phyloP scores from a whole-genome alignment of 192 early-diverging fungal species.

The Backusella tarrabulga region DNA sequence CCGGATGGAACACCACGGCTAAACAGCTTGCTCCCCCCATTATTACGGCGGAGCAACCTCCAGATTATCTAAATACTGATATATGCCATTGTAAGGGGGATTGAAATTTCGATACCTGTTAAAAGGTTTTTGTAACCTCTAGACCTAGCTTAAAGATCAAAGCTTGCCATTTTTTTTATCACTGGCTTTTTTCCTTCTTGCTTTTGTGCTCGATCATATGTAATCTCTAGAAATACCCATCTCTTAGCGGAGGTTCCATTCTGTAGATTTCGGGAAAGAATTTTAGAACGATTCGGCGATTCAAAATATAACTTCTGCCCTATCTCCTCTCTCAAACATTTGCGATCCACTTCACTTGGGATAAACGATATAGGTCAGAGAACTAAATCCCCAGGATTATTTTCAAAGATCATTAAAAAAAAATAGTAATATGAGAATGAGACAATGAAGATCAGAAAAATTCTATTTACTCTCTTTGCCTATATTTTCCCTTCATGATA shows the following conservation, averaged over 20 bases:
- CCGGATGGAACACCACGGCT: neutral
- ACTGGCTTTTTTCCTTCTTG: neutral
- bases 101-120: neutral
- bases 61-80: constrained; percentile 4
- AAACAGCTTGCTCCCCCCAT: constrained; percentile 1
- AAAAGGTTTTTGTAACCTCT: neutral
- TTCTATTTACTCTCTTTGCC: too few species aligned
- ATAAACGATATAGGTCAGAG: neutral
- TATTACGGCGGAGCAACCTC: constrained; percentile 2
- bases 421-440: neutral
- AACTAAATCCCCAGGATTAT: neutral
- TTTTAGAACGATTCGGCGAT: constrained; percentile 6
- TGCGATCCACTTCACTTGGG: neutral
- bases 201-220: neutral
- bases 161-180: neutral
- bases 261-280: constrained; percentile 9
- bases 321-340: constrained; percentile 7
- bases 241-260: constrained; percentile 2
- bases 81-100: neutral
- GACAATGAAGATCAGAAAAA: neutral
- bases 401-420: neutral
- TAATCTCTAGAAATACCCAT: neutral
- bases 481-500: neutral
- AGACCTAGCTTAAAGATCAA: neutral
- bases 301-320: constrained; percentile 4